phyloP scores from a whole-genome alignment of 2,329 filamentous ascomycete genomes.

The Venturia asperata region DNA sequence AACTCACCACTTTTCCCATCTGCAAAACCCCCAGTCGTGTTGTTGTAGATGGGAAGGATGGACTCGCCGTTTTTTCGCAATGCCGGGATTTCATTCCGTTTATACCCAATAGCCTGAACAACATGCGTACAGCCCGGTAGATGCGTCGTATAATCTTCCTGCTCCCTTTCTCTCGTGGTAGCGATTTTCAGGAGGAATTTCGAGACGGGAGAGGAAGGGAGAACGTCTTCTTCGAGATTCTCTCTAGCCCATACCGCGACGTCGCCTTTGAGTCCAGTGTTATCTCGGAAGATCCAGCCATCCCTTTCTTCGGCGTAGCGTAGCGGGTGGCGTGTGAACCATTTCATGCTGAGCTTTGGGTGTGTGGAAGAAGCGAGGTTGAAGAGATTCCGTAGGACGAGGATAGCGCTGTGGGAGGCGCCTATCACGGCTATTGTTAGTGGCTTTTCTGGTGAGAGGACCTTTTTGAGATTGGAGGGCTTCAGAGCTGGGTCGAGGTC shows the following conservation, averaged over 20 bases:
- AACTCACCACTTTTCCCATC: constrained; percentile 26
- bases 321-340: constrained; percentile 45
- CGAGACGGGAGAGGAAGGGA: constrained; percentile 41
- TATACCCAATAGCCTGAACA: constrained; percentile 54
- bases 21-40: constrained; percentile 1
- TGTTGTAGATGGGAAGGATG: background rate
- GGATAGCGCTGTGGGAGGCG: constrained; percentile 4
- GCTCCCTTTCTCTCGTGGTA: constrained; percentile 29
- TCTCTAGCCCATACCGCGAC: constrained; percentile 53
- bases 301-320: constrained; percentile 56
- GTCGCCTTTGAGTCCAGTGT: constrained; percentile 57
- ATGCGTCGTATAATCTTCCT: constrained; percentile 39
- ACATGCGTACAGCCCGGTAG: constrained; percentile 47
- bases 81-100: background rate
- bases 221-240: constrained; percentile 49
- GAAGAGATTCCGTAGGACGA: background rate
- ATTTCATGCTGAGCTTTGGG: constrained; percentile 32
- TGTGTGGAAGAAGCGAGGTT: constrained; percentile 26
- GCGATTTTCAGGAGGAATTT: constrained; percentile 43
- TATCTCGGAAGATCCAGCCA: constrained; percentile 58
- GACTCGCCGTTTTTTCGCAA: background rate
- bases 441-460: background rate
- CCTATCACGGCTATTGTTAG: background rate
- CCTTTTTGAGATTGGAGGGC: background rate
- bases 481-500: background rate